Evolutionary conservation across 306 rosid genomes (phyloP), one percentile per base, ranked within the genome.

Genomic region (Ceratonia siliqua): DNA sequence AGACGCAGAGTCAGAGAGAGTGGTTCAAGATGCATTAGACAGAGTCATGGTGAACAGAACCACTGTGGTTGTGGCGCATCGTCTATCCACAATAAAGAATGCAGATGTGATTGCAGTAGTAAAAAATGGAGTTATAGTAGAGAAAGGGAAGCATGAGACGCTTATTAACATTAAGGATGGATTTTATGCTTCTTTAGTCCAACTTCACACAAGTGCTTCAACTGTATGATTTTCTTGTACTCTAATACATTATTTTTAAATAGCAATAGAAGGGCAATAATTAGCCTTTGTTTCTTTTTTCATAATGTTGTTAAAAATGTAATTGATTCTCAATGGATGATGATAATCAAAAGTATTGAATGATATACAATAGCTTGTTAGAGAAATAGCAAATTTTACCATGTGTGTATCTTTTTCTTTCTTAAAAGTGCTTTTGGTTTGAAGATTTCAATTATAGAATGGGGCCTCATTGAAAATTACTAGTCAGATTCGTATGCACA

Each of bases 21-120:
- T 89, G 12, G 97, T 91, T 39, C 97, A 91, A 79, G 95, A 87
- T 42, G 97, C 97, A 65, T 80, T 91, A 55, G 92, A 91, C 63
- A 78, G 32, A 74, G 95, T 89, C 54, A 85, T 91, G 89, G 84
- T 89, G 33, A 81, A 74, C 62, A 68, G 92, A 48, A 91, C 92
- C 17, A 89, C 97, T 1, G 82, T 89, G 52, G 86, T 89, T 9
- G 91, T 89, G 46, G 97, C 97, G 4, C 97, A 91, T 81, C 82
- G 89, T 15, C 70, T 91, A 7, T 87, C 92, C 36, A 91, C 97
- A 1, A 87, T 91, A 20, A 91, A 85, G 81, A 87, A 89, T 42
- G 97, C 97, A 3, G 88, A 91, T 62, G 63, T 84, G 13, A 87
- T 91, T 35, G 94, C 91, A 0, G 94, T 91, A 43, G 91, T 89